Evolutionary conservation across 352 stramenopile species (phyloP).

Genomic region (Phytophthora sansomeana): DNA sequence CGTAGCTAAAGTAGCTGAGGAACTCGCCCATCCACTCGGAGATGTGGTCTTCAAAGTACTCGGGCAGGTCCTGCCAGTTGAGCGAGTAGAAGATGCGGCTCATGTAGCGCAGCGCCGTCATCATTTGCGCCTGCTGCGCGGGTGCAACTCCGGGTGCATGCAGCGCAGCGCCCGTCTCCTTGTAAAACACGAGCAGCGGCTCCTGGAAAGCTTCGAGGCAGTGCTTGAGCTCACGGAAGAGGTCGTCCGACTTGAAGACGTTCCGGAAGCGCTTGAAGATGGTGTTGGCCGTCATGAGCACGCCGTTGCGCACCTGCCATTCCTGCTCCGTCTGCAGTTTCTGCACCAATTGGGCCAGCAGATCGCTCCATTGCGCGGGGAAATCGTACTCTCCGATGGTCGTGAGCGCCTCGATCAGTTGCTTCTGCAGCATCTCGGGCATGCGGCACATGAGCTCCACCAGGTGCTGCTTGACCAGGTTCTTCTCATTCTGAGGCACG

Average conservation of each 20-base stretch:
- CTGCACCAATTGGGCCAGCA: constrained; percentile 95
- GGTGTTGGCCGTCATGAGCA: constrained; percentile 98
- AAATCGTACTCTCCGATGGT: constrained; percentile 98
- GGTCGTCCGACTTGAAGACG: constrained; percentile 95
- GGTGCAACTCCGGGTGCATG: constrained; percentile 44
- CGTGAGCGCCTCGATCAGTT: constrained; percentile 97
- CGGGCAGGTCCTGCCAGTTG: constrained; percentile 98
- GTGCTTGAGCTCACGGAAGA: constrained; percentile 97
- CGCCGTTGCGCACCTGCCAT: constrained; percentile 93
- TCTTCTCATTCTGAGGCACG: constrained; percentile 88
- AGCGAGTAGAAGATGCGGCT: constrained; percentile 98
- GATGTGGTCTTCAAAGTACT: constrained; percentile 99
- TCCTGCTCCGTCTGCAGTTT: constrained; percentile 93
- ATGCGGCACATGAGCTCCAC: constrained; percentile 99
- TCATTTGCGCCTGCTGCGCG: constrained; percentile 73
- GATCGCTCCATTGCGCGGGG: constrained; percentile 95
- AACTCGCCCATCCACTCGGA: constrained; percentile 97
- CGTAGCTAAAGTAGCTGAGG: constrained; percentile 94
- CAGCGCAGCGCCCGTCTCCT: constrained; percentile 67
- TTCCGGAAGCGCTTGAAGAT: constrained; percentile 98
- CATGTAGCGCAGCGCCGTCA: constrained; percentile 91
- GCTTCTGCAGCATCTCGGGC: constrained; percentile 92
- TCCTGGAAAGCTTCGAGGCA: constrained; percentile 94
- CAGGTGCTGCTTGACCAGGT: constrained; percentile 97
- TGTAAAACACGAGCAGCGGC: constrained; percentile 80